These are phyloP conservation scores for Torulaspora microellipsoides DNA, from an alignment of 805 yeast species.

Conservation along the genomic window DNA sequence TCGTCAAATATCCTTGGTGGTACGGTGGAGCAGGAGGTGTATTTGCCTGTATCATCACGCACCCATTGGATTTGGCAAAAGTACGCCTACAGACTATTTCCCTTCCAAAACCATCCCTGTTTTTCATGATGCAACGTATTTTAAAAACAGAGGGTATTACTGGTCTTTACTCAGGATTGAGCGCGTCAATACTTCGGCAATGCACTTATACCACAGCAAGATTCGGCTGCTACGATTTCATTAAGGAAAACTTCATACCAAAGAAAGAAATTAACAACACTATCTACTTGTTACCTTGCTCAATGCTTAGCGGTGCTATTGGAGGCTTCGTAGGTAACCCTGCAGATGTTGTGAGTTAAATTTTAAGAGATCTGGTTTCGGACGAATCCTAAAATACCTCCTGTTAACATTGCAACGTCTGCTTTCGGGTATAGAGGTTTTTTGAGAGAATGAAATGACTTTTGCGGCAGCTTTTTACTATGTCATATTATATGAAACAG, in stretches of 20 bases:
- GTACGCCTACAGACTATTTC: constrained; percentile 81
- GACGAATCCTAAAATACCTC: too few relatives aligned
- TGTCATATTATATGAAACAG: too few relatives aligned
- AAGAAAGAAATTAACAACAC: constrained; percentile 49
- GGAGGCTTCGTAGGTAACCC: constrained; percentile 90
- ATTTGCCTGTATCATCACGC: constrained; percentile 63
- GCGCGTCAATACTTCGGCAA: constrained; percentile 48
- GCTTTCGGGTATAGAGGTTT: too few relatives aligned
- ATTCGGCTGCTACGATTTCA: constrained; percentile 77
- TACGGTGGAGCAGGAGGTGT: constrained; percentile 66
- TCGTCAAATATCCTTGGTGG: constrained; percentile 46
- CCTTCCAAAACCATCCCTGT: constrained; percentile 57
- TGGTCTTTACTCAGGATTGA: constrained; percentile 74
- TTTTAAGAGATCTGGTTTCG: too few relatives aligned
- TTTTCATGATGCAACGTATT: constrained; percentile 42
- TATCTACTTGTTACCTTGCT: constrained; percentile 59
- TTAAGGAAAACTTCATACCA: constrained; percentile 53
- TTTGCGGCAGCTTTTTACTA: too few relatives aligned
- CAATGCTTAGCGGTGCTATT: constrained; percentile 79
- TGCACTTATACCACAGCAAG: constrained; percentile 84
- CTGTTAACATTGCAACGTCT: too few relatives aligned
- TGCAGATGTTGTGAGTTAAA: constrained; percentile 62
- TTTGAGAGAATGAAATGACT: too few relatives aligned
- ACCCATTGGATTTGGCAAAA: constrained; percentile 82
- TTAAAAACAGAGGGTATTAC: constrained; percentile 51